Evolutionary conservation across 2,329 filamentous ascomycete species (phyloP).

Genomic region (Fusarium sp.): DNA sequence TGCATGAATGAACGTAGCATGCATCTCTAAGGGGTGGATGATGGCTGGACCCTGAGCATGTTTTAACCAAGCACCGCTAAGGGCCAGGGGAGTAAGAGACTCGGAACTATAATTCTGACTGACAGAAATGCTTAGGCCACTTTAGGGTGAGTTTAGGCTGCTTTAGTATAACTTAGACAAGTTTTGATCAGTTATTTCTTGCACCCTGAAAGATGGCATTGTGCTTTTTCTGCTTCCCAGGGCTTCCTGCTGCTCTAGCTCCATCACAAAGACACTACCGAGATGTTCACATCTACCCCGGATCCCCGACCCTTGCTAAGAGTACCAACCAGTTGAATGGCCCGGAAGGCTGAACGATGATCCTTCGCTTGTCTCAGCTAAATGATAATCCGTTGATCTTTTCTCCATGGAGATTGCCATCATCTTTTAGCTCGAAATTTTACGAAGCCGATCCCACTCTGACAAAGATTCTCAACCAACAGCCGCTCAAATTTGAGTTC

Average conservation of each 20-base stretch:
- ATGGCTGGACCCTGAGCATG: not conserved
- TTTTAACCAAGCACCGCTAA: too few relatives aligned
- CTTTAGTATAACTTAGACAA: not conserved
- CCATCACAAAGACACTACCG: not conserved
- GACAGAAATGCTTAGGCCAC: not conserved
- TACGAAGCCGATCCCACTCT: not conserved
- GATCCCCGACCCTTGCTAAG: not conserved
- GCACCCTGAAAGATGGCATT: not conserved
- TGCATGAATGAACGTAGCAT: slow-evolving; percentile 10
- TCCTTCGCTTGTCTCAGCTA: slow-evolving; percentile 25
- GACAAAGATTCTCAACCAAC: not conserved
- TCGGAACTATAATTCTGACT: not conserved
- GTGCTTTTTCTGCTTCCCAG: not conserved
- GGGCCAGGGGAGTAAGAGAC: not conserved
- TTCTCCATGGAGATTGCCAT: not conserved
- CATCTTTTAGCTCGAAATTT: not conserved
- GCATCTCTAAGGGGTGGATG: slow-evolving; percentile 12
- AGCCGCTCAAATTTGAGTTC: not conserved
- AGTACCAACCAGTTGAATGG: not conserved
- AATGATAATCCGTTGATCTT: slow-evolving; percentile 9
- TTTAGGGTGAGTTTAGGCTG: not conserved
- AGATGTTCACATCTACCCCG: not conserved
- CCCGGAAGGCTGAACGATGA: not conserved
- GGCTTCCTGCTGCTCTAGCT: not conserved
- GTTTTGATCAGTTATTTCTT: not conserved